Base-by-base conservation (phyloP, 352 stramenopile genomes). In the Aphanomyces euteiches region DNA sequence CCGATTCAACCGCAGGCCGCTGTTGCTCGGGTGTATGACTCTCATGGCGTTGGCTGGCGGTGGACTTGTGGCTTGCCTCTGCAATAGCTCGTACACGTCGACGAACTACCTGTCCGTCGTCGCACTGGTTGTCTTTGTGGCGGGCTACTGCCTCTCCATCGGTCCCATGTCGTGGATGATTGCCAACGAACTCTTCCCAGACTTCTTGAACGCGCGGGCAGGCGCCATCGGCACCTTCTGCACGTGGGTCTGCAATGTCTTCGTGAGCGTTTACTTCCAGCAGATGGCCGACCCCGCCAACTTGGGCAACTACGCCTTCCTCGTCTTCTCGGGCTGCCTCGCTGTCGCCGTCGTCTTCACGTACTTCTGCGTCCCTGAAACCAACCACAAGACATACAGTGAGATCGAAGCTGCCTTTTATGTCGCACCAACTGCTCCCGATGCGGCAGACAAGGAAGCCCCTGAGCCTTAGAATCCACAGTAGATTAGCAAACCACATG, bases 151-250 rank as follows among this genome's bases (percentile, higher is more conserved):
- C 28, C 66, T 79, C 19, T 85, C 78, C 28, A 74, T 90, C n/a
- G 83, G 81, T 0, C 75, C 83, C 1, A 72, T 90, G 7, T 77
- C 77, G 45, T 90, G 78, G 69, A 76, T 82, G 2, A 78, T 90
- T 4, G 75, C 73, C 1, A 72, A 79, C 2, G 80, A 83, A 15
- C 68, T 90, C n/a, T 90, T 90, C 66, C 80, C 83, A 0, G 74
- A 89, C 28, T 75, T 76, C 3, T 73, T 87, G 40, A 79, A 81
- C 3, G 78, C 79, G 17, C 81, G 60, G 7, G 81, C 78, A 13
- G 73, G 75, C 17, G 82, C 78, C 4, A 59, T 89, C 57, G 77
- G 77, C 58, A 79, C 85, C 28, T 77, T 82, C 45, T 73, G 74
- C 58, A 89, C 83, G 67, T 90, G 78, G 78, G 39, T 77, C 8